Evolutionary conservation across 805 yeast species (phyloP).

Genomic region (Vanderwaltozyma tropicalis): DNA sequence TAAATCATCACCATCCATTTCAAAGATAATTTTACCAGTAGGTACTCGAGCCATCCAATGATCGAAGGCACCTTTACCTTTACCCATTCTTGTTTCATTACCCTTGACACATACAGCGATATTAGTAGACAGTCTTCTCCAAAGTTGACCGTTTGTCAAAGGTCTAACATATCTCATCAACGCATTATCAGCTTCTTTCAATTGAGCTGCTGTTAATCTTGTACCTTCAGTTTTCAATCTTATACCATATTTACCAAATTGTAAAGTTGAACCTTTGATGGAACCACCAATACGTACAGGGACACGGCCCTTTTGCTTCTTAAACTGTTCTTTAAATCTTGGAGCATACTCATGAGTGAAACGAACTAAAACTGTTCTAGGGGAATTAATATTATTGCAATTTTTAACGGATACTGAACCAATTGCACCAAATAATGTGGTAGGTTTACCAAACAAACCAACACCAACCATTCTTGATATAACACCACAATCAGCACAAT

Average conservation of each 20-base stretch:
- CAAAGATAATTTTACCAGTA: slow-evolving; percentile 87
- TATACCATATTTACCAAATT: slow-evolving; percentile 76
- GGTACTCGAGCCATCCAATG: slow-evolving; percentile 97
- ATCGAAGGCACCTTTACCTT: slow-evolving; percentile 95
- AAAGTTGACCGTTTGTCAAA: slow-evolving; percentile 47
- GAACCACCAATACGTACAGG: slow-evolving; percentile 94
- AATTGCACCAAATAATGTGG: not conserved
- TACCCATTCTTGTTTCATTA: slow-evolving; percentile 99
- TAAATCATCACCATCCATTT: slow-evolving; percentile 60
- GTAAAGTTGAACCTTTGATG: slow-evolving; percentile 71
- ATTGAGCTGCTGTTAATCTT: slow-evolving; percentile 75
- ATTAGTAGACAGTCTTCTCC: slow-evolving; percentile 74
- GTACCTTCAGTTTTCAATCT: slow-evolving; percentile 83
- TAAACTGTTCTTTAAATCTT: slow-evolving; percentile 44
- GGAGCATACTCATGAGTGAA: slow-evolving; percentile 71
- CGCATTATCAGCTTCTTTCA: slow-evolving; percentile 83
- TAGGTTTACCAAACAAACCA: not conserved
- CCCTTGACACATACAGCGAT: slow-evolving; percentile 93
- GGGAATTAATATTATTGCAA: not conserved
- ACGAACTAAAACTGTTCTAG: slow-evolving; percentile 18
- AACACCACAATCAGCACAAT: no score
- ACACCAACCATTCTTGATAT: not conserved
- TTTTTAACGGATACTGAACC: not conserved
- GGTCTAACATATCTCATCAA: slow-evolving; percentile 78
- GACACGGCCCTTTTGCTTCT: slow-evolving; percentile 89